Base-by-base conservation (phyloP, 306 rosid species). In the Casuarina cunninghamiana region DNA sequence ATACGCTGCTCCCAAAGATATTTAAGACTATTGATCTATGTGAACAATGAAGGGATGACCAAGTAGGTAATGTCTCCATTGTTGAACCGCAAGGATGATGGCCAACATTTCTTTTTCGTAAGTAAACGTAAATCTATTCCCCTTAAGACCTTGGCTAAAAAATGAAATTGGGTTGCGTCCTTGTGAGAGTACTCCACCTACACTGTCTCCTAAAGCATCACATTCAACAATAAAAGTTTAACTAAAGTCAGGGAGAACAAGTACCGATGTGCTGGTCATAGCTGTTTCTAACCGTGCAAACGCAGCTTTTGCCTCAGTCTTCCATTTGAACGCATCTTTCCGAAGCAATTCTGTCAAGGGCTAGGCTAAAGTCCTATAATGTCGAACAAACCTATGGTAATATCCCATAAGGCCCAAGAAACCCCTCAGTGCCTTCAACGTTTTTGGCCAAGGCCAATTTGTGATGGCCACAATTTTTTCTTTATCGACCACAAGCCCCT, bases 41-140 rank as follows among this genome's bases (percentile, higher is more conserved):
- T 9, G 48, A 1, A 44, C 48, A 1, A 44, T 9, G 48, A 44
- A 44, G 8, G 1, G 5, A 5, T 44, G 48, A 32, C 42, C 43
- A 16, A 62, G 5, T 19, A 62, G 12, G 26, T 62, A 62, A 62
- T 5, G 26, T 6, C 43, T 5, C 41, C 69, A 62, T 62, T 62
- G 26, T 6, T 19, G 13, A 3, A 62, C 26, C 1, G 41, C 69
- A 16, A 2, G 7, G 16, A 62, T 5, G 10, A 62, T 16, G 12
- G 69, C 69, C 37, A 62, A 37, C 43, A 62, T n/a, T 39, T 60
- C 67, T 32, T 60, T 60, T 32, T 60, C 67, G 26, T 60, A 60
- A 3, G 39, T 60, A 16, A 39, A 32, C 5, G 26, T 7, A 13
- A 2, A 26, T 1, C 10, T 10, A 6, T 10, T 62, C 0, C 16